Evolutionary conservation across 2,329 filamentous ascomycete species (phyloP).

Genomic region (Trichoderma koningiopsis): DNA sequence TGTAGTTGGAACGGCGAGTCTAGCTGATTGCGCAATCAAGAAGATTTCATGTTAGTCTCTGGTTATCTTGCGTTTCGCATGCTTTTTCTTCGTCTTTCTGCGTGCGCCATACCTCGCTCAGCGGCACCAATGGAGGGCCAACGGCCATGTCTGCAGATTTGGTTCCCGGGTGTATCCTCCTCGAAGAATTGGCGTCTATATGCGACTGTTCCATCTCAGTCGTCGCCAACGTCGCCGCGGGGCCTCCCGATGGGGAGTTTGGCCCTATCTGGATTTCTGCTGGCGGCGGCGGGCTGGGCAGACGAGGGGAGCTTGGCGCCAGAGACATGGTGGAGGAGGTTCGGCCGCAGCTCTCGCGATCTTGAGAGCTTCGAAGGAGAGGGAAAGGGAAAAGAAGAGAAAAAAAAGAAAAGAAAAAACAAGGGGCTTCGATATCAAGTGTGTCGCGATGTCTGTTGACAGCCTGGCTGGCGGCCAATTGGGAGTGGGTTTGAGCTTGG

Average conservation of each 20-base stretch:
- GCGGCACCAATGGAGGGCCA: conserved; percentile 82
- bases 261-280: conserved; percentile 91
- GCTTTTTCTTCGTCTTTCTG: background rate
- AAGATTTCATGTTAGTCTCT: conserved; percentile 9
- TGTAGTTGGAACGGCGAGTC: conserved; percentile 97
- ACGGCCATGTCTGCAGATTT: conserved; percentile 91
- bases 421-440: background rate
- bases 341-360: background rate
- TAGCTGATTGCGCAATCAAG: conserved; percentile 58
- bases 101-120: conserved; percentile 68
- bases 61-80: background rate
- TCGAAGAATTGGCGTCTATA: conserved; percentile 72
- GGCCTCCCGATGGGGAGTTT: conserved; percentile 69
- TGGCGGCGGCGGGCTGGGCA: conserved; percentile 91
- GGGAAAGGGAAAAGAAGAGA: background rate
- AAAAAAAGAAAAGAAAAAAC: background rate
- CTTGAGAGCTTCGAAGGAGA: background rate
- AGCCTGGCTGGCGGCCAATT: conserved; percentile 20
- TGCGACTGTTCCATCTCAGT: conserved; percentile 64
- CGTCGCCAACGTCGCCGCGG: conserved; percentile 55
- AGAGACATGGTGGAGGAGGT: conserved; percentile 53
- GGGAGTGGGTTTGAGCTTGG: conserved; percentile 2
- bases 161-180: conserved; percentile 89
- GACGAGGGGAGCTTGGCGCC: conserved; percentile 79
- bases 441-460: conserved; percentile 23